Evolutionary conservation across 805 yeast species (phyloP), one percentile per base, ranked within the genome.

Genomic region (Citeromyces matritensis): DNA sequence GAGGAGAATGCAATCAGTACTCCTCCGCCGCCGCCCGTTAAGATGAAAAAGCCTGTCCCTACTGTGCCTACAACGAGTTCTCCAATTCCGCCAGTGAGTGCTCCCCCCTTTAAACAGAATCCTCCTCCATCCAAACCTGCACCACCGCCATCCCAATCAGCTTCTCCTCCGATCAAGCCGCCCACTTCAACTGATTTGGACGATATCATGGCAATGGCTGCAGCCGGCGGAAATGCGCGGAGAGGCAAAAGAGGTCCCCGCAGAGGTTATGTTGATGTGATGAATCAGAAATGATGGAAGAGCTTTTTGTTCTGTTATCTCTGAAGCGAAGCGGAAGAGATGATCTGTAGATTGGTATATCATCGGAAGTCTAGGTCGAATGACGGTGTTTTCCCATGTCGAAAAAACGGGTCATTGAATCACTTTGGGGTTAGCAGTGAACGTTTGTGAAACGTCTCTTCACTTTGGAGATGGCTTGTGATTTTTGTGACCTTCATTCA

Each of bases 1-100:
- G 91, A 71, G 46, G 86, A 78, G 30, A 74, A 74, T 42, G 53
- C 63, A 32, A 60, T 57, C 30, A 53, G 60, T 5, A 52, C 69
- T 1, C 64, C 70, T 3, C 73, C 77, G 2, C 77, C 88, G 3
- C 88, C 95, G 4, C 70, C 76, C 1, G 74, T 75, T 15, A 50
- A 44, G 41, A 64, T 65, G 44, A 58, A 48, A 39, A 51, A 51
- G 33, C 40, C 41, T 12, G 36, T 43, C 14, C 39, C 47, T 4
- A 35, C 42, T 14, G 38, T 49, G 4, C 40, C 47, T 3, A 35
- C 41, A 14, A 39, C 49, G 4, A 39, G 34, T 5, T 30, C 40
- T 14, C 48, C 54, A 8, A 35, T 47, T 30, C 69, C 61, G 25
- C 57, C 65, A 55, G 53, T 11, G 29, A 13, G 43, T 42, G 30